Evolutionary conservation across 345 rosid genomes (phyloP).

Genomic region (Citrus hindsii): DNA sequence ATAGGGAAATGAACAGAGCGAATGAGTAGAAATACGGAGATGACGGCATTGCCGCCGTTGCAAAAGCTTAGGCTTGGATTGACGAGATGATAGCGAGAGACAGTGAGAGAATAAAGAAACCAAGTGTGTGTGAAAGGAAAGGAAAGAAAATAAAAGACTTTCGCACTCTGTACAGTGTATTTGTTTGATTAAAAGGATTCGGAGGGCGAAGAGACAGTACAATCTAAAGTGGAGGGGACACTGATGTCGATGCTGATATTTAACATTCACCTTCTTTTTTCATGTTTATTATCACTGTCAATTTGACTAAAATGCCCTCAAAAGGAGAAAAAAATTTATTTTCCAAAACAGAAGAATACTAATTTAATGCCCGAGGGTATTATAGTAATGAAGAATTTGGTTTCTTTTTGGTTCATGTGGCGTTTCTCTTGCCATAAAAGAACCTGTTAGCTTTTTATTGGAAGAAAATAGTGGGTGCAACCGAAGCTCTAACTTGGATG

Average conservation of each 20-base stretch:
- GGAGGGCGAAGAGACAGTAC: neutral
- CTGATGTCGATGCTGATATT: neutral
- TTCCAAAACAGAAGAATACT: too few relatives aligned
- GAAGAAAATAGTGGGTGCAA: neutral
- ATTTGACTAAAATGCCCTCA: neutral
- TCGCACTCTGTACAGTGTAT: neutral
- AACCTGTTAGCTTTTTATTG: neutral
- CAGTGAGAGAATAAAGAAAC: too few relatives aligned
- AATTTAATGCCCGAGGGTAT: neutral
- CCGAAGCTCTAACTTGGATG: neutral
- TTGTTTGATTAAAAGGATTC: too few relatives aligned
- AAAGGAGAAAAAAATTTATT: too few relatives aligned
- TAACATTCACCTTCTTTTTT: too few relatives aligned
- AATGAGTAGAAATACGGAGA: slow-evolving; percentile 48
- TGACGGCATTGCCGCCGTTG: slow-evolving; percentile 30
- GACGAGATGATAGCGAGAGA: neutral
- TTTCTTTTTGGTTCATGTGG: too few relatives aligned
- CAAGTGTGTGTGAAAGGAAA: too few relatives aligned
- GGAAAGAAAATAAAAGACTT: too few relatives aligned
- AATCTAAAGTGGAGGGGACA: neutral
- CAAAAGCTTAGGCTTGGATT: neutral
- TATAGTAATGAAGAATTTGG: too few relatives aligned
- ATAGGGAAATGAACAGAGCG: slow-evolving; percentile 51
- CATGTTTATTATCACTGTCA: too few relatives aligned
- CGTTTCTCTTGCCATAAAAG: neutral